Base-by-base conservation (phyloP, 2,329 filamentous ascomycete species). In the Exophiala bonariae region DNA sequence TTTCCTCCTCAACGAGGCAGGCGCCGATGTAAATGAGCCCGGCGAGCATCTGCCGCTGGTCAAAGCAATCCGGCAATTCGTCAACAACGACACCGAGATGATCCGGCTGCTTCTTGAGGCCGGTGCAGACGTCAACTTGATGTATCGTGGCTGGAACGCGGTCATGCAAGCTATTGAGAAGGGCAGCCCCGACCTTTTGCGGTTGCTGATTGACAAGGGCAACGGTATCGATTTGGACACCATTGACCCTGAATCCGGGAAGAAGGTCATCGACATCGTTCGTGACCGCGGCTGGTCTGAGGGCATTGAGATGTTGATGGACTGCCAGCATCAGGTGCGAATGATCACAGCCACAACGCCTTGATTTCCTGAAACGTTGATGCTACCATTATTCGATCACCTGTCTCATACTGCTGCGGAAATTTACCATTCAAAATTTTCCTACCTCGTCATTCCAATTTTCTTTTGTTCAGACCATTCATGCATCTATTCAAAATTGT, bases 1-100 rank as follows among this genome's bases (percentile, higher is more conserved):
- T 3, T 86, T 74, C 67, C 74, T 87, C 8, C 70, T 87, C 47
- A 73, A 79, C 39, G 77, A 82, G 50, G 82, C 76, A 1, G 76
- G 76, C 7, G 83, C 83, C 0, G 81, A 86, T 58, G 75, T 81
- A 34, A 86, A 86, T 61, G 72, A 79, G 0, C 83, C 84, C 0
- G 84, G 84, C 16, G 84, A 87, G 69, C 84, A 87, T 64, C 67
- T 87, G 10, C 84, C 84, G 5, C 76, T 87, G 43, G 82, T 87
- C 62, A 87, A 87, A 65, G 81, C 84, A 2, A 73, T 87, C 34
- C 77, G 83, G 3, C 72, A 80, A 18, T 78, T 78, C 57, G 70
- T 76, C 44, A 72, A 73, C 7, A 71, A 74, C 23, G 77, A 85
- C 55, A 75, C 77, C 0, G 76, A 80, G 33, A 79, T 85, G 43